Evolutionary conservation across 495 filamentous ascomycete species (phyloP), one percentile per base, ranked within the genome.

Genomic region (Aspergillus haitiensis): DNA sequence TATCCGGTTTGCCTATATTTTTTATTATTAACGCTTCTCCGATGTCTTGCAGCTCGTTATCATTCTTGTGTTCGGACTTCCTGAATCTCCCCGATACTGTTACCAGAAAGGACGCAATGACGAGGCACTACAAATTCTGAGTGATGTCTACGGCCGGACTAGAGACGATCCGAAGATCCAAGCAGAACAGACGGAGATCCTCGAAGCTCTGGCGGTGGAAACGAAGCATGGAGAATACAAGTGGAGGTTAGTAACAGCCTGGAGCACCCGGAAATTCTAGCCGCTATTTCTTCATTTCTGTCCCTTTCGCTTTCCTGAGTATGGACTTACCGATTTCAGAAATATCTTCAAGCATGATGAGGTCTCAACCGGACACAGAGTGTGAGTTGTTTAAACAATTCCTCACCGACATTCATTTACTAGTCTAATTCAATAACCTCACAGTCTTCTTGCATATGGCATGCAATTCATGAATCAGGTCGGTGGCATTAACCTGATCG

Each of bases 401-500:
- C 13, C n/a, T 2, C 33, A 33, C 18, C 18, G 3, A 49, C 31
- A 9, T 6, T 40, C 36, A 12, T 8, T 8, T 18, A 10, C 50
- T 12, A 37, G 4, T n/a, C 33, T 40, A 48, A 46, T 8, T 13
- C 2, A 55, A 31, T 55, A 9, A 46, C 18, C 27, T 31, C 40
- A n/a, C 39, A 65, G 63, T 7, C 63, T 81, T 48, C 77, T 87
- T 8, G 82, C 81, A 0, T 81, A 78, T 62, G 75, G 73, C 40
- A 74, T 81, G 36, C 72, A 83, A 66, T 73, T 79, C 60, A 77
- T 81, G 78, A 75, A 82, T 63, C 78, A 83, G 47, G 60, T 73
- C 11, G 61, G 64, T 21, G 84, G 83, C 16, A 76, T 80, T 35
- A 85, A 84, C 56, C 70, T 85, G 56, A 72, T 86, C 36, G 79